Evolutionary conservation across 2,329 filamentous ascomycete genomes (phyloP), one percentile per base, ranked within the genome.

Genomic region (Ophiostoma tasmaniense): DNA sequence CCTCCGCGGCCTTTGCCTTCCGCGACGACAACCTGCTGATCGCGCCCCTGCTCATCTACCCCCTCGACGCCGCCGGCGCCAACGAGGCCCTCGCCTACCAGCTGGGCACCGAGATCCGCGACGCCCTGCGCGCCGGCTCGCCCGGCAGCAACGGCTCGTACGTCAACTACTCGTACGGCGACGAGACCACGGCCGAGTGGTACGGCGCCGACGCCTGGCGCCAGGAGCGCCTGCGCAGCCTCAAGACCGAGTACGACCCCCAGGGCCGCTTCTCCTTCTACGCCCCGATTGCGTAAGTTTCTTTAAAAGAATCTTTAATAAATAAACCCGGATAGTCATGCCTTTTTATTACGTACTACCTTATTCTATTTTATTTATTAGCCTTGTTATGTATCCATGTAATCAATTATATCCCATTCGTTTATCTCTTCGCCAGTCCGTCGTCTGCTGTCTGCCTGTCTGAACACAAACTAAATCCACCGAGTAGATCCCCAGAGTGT

Each of bases 191-290:
- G 0, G 68, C 75, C 66, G 74, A 76, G 1, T 77, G 79, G 76
- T 86, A 87, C 73, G 84, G 84, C 8, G 76, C 76, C 67, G 84
- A 84, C 66, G 67, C 72, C 55, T 85, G 83, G 82, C 78, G 84
- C 17, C 76, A 82, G 72, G 74, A 80, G 67, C 80, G 78, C 67
- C 75, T 86, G 72, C 76, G 74, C 70, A 72, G 71, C 10, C 71
- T 85, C 73, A 86, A 86, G 79, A 71, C 74, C 35, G 79, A 80
- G 72, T 85, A 83, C 70, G 84, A 86, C 69, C 82, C 80, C 1
- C 67, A 77, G 3, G 75, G 77, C 35, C 77, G 74, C 68, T 84
- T 83, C 69, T 80, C 77, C 74, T 82, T 80, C 72, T 84, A 79
- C 70, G 77, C 76, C 28, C 82, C 81, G 0, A 77, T 80, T 22